Base-by-base conservation (phyloP, 1,284 basidiomycete species). In the Mycena sp. region DNA sequence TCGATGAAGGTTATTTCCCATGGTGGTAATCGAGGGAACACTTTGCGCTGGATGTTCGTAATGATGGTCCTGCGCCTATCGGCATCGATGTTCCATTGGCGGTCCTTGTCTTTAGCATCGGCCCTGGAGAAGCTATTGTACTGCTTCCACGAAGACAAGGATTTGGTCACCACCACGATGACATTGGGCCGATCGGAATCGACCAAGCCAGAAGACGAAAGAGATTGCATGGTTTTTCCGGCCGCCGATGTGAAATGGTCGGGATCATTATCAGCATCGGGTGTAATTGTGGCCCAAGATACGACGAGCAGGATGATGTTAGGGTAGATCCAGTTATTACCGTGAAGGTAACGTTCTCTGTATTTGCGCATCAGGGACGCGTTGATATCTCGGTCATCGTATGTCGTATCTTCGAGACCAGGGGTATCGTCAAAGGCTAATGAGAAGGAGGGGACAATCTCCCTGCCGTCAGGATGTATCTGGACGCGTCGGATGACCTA, bases 221-320 rank as follows among this genome's bases (percentile, higher is more conserved):
- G 52, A 46, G 10, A 38, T 4, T 62, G 25, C 50, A 68, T 62
- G 4, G 67, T 14, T 39, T 56, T 62, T 0, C 65, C 67, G 46
- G 38, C 20, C 3, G 67, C 60, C 18, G 67, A 62, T 2, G 52
- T 62, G 30, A 68, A 68, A 44, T 68, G 60, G 8, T 39, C 22
- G 8, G 67, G 60, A 2, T 62, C 37, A 25, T 68, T 68, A 18
- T 68, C 39, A 1, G 60, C 67, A n/a, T 68, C 67, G 22, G 60
- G 50, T 9, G 52, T 68, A 30, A 68, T 62, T 4, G 67, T 44
- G 34, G 41, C 39, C 67, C 67, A 68, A 1, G 67, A 18, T 18
- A 50, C 60, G 22, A 68, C 52, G 20, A 68, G 67, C 10, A 68
- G 60, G 60, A 68, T 62, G 52, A 67, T 14, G 14, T 60, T 67